These are phyloP conservation scores for Taiozyma sp. DNA, from an alignment of 1,139 yeast genomes.

Conservation along the genomic window DNA sequence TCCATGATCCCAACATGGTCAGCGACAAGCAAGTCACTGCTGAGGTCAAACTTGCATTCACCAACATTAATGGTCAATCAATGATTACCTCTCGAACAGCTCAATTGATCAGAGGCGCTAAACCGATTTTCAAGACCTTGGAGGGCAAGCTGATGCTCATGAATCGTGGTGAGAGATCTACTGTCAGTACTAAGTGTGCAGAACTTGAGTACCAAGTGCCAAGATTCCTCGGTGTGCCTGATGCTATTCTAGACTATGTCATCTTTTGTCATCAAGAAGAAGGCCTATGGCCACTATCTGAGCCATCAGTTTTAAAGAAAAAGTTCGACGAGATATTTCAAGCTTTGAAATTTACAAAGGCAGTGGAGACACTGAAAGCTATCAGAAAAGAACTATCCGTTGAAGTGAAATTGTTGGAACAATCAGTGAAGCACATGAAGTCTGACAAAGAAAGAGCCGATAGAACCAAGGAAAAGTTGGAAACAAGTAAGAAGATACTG, in stretches of 20 bases:
- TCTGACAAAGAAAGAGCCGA: constrained; percentile 72
- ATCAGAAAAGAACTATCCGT: constrained; percentile 73
- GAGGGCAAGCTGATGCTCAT: constrained; percentile 83
- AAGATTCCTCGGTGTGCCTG: constrained; percentile 77
- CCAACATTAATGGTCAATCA: constrained; percentile 64
- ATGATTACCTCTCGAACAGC: constrained; percentile 88
- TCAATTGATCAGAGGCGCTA: constrained; percentile 38
- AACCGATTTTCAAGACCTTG: constrained; percentile 78
- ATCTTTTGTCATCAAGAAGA: constrained; percentile 98
- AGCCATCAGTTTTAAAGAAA: constrained; percentile 84
- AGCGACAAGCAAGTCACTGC: constrained; percentile 80
- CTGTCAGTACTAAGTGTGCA: constrained; percentile 77
- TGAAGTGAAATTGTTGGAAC: constrained; percentile 72
- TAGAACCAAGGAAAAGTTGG: constrained; percentile 47
- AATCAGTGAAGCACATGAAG: constrained; percentile 71
- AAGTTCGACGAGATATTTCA: constrained; percentile 96
- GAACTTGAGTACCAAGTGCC: constrained; percentile 87
- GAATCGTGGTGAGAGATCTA: constrained; percentile 60
- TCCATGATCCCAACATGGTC: constrained; percentile 85
- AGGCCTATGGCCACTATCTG: constrained; percentile 93
- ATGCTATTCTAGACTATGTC: constrained; percentile 85
- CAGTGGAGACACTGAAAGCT: constrained; percentile 71
- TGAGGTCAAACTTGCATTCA: constrained; percentile 85
- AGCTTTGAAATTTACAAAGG: constrained; percentile 89
- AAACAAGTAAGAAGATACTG: constrained; percentile 39